Evolutionary conservation across 176 grass and related monocot genomes (phyloP), one percentile per base, ranked within the genome.

Genomic region (Stipa capillata): DNA sequence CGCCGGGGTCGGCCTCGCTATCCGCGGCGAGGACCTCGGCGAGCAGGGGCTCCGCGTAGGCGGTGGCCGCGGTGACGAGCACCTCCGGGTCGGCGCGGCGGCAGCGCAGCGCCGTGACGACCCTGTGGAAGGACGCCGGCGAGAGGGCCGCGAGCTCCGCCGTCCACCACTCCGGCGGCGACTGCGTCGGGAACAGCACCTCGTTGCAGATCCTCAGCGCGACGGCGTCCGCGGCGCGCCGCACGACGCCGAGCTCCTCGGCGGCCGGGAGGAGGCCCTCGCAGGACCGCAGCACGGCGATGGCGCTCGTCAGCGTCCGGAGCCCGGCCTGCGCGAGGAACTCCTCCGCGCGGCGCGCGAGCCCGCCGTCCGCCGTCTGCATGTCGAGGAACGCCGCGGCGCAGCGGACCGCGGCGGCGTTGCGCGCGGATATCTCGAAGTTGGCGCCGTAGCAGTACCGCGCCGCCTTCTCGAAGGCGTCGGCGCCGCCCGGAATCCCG

Each of bases 371-470:
- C 23, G 79, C 24, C 11, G 85, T 18, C 8, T 78, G 86, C 89
- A 94, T 89, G 84, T 92, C 85, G 85, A 94, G 82, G 69, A 89
- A 90, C 69, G 87, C 89, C 0, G 92, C 83, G 20, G 87, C 87
- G 79, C 92, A 94, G 2, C 57, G 77, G 7, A 98, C 61, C 35
- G 83, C 60, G 5, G 80, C 90, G 18, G 91, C 92, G 92, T 98
- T 87, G 51, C 67, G 40, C 0, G 86, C 83, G 12, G 89, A 87
- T 27, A 93, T 91, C 77, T 98, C 95, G 33, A 98, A 87, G 70
- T 87, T 90, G 73, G 85, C 69, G 66, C 90, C 89, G 32, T 98
- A 98, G 76, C 95, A 94, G 85, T 92, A 97, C 12, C 69, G 87
- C 18, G 81, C 77, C 0, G 85, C 90, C 87, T 84, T 85, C 49